These are phyloP conservation scores for Hyphodiscus sp. DNA, from an alignment of 2,329 filamentous ascomycete genomes.

Conservation along the genomic window DNA sequence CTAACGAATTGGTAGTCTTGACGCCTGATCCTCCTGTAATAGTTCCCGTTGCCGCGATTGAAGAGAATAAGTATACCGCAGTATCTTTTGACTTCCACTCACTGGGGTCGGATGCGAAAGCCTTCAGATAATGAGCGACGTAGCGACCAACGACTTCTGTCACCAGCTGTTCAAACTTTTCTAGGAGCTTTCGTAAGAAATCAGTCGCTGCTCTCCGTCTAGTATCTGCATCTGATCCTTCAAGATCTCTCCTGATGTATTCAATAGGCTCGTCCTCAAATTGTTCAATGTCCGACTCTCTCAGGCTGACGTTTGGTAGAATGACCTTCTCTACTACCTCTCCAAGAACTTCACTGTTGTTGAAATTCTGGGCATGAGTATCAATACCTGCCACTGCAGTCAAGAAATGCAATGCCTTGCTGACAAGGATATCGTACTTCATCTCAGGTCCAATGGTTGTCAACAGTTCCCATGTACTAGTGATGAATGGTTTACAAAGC, in stretches of 20 bases:
- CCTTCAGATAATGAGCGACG: slow-evolving; percentile 73
- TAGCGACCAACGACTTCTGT: slow-evolving; percentile 84
- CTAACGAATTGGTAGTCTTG: slow-evolving; percentile 77
- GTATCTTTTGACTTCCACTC: slow-evolving; percentile 99
- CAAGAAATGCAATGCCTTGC: slow-evolving; percentile 89
- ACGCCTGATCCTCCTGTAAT: slow-evolving; percentile 86
- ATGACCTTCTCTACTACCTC: slow-evolving; percentile 96
- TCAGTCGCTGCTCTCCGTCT: slow-evolving; percentile 87
- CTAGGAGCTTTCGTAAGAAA: slow-evolving; percentile 82
- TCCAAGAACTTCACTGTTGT: slow-evolving; percentile 68
- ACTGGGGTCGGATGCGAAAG: slow-evolving; percentile 60
- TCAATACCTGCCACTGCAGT: slow-evolving; percentile 77
- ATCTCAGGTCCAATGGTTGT: slow-evolving; percentile 81
- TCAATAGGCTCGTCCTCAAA: slow-evolving; percentile 99
- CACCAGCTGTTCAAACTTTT: slow-evolving; percentile 79
- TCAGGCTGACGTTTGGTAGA: slow-evolving; percentile 81
- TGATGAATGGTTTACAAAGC: slow-evolving; percentile 77
- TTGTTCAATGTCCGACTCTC: slow-evolving; percentile 89
- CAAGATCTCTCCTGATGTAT: slow-evolving; percentile 89
- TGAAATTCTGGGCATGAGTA: slow-evolving; percentile 78
- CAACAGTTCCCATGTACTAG: slow-evolving; percentile 83
- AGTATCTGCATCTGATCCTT: slow-evolving; percentile 94
- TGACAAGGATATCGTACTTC: slow-evolving; percentile 91
- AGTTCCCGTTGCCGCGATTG: slow-evolving; percentile 85
- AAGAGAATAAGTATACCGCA: slow-evolving; percentile 92